phyloP scores from a whole-genome alignment of 148 eudicot species.

The Polygonum maritimum region DNA sequence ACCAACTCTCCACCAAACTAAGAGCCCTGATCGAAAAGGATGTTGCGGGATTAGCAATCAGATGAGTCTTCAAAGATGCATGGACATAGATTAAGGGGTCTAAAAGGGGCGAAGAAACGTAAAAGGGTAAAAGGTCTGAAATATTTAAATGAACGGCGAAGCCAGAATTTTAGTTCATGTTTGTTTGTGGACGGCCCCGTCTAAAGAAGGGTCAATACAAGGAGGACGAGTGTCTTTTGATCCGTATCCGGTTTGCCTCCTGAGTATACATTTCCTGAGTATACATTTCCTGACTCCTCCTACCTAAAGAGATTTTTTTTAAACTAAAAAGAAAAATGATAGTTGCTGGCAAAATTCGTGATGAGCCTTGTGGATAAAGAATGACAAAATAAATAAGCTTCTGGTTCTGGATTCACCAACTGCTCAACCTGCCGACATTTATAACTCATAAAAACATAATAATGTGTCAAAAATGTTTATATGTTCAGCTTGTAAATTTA shows the following conservation, averaged over 20 bases:
- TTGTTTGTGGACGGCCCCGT: neutral
- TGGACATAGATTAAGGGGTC: neutral
- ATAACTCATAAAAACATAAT: no score
- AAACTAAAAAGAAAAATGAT: neutral
- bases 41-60: neutral
- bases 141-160: neutral
- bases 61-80: neutral
- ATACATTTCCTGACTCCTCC: neutral
- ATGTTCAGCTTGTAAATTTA: no score
- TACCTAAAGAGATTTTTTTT: no score
- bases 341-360: neutral
- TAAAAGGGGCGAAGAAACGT: neutral
- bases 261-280: neutral
- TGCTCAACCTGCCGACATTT: neutral
- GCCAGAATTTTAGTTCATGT: neutral
- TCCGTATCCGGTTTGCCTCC: neutral
- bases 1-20: neutral
- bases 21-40: neutral
- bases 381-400: no score
- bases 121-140: neutral
- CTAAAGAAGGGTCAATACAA: neutral
- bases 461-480: no score
- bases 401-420: neutral
- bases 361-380: neutral
- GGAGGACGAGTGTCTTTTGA: neutral